These are phyloP conservation scores for Trichopus zeylanicus DNA, from an alignment of 116 monocot species.

Conservation along the genomic window DNA sequence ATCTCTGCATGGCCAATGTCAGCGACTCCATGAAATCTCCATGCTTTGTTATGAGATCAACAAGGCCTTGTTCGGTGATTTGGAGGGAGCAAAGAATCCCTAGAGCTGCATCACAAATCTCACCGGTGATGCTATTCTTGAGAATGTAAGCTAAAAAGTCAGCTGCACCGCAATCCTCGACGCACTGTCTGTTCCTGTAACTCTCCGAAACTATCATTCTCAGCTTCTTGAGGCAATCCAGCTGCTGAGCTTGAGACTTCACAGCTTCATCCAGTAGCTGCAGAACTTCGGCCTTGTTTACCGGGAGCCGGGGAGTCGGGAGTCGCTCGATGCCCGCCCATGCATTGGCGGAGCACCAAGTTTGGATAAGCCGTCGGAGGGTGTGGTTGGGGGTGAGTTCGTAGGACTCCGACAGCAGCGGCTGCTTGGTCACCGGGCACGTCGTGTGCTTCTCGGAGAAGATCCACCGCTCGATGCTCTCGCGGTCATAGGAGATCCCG, in stretches of 20 bases:
- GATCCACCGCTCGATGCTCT: constrained; percentile 51
- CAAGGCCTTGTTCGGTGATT: constrained; percentile 21
- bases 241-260: neutral
- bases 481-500: constrained; percentile 58
- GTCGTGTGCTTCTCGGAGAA: constrained; percentile 8
- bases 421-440: constrained; percentile 33
- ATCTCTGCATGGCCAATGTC: constrained; percentile 4
- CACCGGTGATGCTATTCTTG: neutral
- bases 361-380: constrained; percentile 47
- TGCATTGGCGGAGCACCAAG: constrained; percentile 35
- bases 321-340: constrained; percentile 27
- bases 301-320: constrained; percentile 34
- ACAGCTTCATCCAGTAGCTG: constrained; percentile 22
- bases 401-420: neutral
- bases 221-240: constrained; percentile 13
- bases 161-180: constrained; percentile 24
- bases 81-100: constrained; percentile 27
- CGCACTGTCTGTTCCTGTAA: constrained; percentile 35
- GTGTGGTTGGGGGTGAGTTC: constrained; percentile 50
- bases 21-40: constrained; percentile 23
- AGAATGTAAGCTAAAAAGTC: constrained; percentile 33
- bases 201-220: constrained; percentile 32
- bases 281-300: constrained; percentile 14
- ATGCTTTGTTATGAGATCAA: constrained; percentile 15
- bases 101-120: constrained; percentile 33